phyloP scores from a whole-genome alignment of 2,329 filamentous ascomycete genomes.

The Cordyceps militaris region DNA sequence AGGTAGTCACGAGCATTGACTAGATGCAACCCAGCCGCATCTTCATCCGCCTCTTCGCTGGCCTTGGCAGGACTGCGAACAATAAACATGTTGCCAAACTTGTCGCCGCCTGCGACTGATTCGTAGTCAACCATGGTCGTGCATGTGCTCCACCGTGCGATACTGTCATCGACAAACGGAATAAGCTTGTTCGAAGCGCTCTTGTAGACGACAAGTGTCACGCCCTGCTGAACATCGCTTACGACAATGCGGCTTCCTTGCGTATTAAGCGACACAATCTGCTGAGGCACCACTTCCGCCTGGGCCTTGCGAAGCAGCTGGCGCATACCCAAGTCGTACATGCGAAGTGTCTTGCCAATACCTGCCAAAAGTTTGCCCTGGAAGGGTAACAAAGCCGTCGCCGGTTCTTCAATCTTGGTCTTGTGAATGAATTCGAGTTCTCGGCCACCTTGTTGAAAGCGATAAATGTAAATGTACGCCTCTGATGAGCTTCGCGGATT shows the following conservation, averaged over 20 bases:
- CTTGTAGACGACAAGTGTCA: conserved; percentile 92
- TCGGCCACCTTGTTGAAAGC: conserved; percentile 78
- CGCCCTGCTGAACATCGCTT: conserved; percentile 85
- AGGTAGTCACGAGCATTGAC: conserved; percentile 85
- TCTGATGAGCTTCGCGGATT: conserved; percentile 67
- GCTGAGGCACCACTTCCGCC: conserved; percentile 66
- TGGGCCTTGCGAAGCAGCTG: conserved; percentile 90
- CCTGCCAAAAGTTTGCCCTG: conserved; percentile 86
- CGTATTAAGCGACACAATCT: conserved; percentile 84
- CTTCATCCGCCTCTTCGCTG: conserved; percentile 85
- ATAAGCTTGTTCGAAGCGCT: conserved; percentile 85
- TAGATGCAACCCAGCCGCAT: conserved; percentile 84
- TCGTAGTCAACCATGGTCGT: conserved; percentile 97
- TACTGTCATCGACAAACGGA: conserved; percentile 84
- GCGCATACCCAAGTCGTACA: conserved; percentile 90
- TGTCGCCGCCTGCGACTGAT: conserved; percentile 88
- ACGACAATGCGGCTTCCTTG: conserved; percentile 88
- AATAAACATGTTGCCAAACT: conserved; percentile 95
- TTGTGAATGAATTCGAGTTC: conserved; percentile 94
- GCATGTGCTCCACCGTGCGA: conserved; percentile 85
- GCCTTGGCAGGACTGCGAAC: conserved; percentile 80
- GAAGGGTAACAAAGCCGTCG: conserved; percentile 84
- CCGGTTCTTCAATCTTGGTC: conserved; percentile 83
- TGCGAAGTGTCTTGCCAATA: conserved; percentile 70
- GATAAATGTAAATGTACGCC: conserved; percentile 88